These are phyloP conservation scores for Pseudozyma thailandica DNA, from an alignment of 1,284 basidiomycete species.

Conservation along the genomic window DNA sequence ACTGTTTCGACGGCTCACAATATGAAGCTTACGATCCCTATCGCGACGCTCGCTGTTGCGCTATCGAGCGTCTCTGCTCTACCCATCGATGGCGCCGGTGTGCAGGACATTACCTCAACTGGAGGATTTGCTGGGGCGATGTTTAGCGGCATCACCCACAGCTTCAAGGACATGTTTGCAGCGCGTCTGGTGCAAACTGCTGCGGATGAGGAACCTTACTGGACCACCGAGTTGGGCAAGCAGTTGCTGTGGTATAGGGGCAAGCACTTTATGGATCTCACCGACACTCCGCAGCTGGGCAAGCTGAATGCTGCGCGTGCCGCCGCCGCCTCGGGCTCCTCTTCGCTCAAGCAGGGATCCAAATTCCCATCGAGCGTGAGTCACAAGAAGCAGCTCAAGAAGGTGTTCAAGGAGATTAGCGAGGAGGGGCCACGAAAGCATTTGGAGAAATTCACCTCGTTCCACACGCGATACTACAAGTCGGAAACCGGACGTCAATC, in stretches of 20 bases:
- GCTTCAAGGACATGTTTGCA: slow-evolving; percentile 19
- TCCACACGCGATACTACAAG: slow-evolving; percentile 71
- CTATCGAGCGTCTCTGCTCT: slow-evolving; percentile 18
- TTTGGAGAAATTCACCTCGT: slow-evolving; percentile 71
- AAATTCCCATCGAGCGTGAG: slow-evolving; percentile 44
- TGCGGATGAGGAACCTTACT: slow-evolving; percentile 42
- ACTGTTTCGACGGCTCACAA: neutral
- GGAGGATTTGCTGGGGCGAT: slow-evolving; percentile 26
- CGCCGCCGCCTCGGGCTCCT: neutral
- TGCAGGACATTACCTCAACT: slow-evolving; percentile 14
- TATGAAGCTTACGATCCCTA: slow-evolving; percentile 37
- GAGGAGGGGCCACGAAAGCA: slow-evolving; percentile 51
- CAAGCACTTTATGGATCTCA: slow-evolving; percentile 61
- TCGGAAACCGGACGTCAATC: slow-evolving; percentile 77
- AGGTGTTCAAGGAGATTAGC: slow-evolving; percentile 46
- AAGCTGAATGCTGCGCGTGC: slow-evolving; percentile 20
- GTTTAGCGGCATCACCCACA: slow-evolving; percentile 14
- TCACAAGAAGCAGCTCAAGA: slow-evolving; percentile 40
- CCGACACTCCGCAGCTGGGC: slow-evolving; percentile 40
- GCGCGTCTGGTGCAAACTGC: slow-evolving; percentile 45
- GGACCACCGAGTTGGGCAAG: slow-evolving; percentile 61
- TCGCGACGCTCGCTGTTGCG: slow-evolving; percentile 16
- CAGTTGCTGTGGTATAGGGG: slow-evolving; percentile 47
- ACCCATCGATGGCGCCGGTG: slow-evolving; percentile 8
- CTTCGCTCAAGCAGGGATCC: neutral